phyloP scores from a whole-genome alignment of 1,139 yeast genomes.

The Protomyces gravidus region DNA sequence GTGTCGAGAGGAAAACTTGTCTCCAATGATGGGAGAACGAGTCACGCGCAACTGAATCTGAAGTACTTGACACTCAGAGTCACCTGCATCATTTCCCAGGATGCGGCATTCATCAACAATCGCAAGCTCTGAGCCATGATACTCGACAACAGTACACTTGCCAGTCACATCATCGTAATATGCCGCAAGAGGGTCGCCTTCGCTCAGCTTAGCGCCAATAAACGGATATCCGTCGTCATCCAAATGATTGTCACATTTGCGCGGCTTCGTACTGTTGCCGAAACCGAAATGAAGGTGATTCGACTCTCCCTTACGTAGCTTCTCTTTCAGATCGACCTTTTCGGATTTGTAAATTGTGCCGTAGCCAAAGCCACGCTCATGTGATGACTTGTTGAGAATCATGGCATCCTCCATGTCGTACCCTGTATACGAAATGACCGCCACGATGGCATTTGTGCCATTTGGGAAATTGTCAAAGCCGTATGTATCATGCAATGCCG shows the following conservation, averaged over 20 bases:
- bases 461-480: constrained; percentile 99
- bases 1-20: constrained; percentile 95
- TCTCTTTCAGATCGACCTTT: constrained; percentile 72
- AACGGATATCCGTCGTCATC: constrained; percentile 93
- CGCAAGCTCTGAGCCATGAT: constrained; percentile 92
- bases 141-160: constrained; percentile 84
- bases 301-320: constrained; percentile 89
- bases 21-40: constrained; percentile 93
- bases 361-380: constrained; percentile 96
- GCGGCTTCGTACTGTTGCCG: constrained; percentile 90
- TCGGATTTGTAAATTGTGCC: constrained; percentile 96
- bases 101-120: constrained; percentile 92
- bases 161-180: constrained; percentile 87
- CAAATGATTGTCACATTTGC: constrained; percentile 76
- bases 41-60: constrained; percentile 88
- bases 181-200: constrained; percentile 95
- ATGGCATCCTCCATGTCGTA: constrained; percentile 99
- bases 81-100: constrained; percentile 70
- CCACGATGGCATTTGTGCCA: constrained; percentile 97
- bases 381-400: constrained; percentile 95
- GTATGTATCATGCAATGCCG: constrained; percentile 86
- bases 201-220: constrained; percentile 80
- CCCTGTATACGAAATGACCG: constrained; percentile 97
- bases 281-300: constrained; percentile 92
- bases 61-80: constrained; percentile 73